Conservation (phyloP, 108 stramenopile species). For the Skeletonema potamos region DNA sequence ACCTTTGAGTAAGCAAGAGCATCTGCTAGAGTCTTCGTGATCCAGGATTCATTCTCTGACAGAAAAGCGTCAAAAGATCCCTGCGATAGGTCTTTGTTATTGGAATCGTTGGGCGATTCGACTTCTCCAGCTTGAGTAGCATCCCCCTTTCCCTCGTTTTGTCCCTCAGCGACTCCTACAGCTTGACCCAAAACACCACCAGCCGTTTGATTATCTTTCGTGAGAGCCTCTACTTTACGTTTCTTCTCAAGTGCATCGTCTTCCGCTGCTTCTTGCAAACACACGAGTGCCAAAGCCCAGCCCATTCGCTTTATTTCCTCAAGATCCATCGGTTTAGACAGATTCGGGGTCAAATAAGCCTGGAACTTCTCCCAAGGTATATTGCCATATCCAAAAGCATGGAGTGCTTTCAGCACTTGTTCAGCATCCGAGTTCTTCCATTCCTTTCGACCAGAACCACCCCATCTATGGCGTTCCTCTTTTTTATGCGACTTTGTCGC, state of each 20-base stretch:
- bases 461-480: slow-evolving; percentile 39
- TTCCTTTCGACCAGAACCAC: slow-evolving; percentile 56
- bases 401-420: slow-evolving; percentile 47
- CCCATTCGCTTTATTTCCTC: slow-evolving; percentile 72
- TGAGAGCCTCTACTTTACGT: slow-evolving; percentile 38
- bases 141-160: not conserved
- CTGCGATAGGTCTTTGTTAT: slow-evolving; percentile 12
- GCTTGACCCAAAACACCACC: slow-evolving; percentile 39
- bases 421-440: slow-evolving; percentile 59
- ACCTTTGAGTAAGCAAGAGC: slow-evolving; percentile 47
- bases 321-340: slow-evolving; percentile 34
- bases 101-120: slow-evolving; percentile 19
- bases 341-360: slow-evolving; percentile 2
- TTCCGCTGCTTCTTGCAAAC: slow-evolving; percentile 62
- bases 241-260: slow-evolving; percentile 41
- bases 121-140: slow-evolving; percentile 14
- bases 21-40: slow-evolving; percentile 42
- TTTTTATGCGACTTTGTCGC: slow-evolving; percentile 31
- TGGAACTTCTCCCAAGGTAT: slow-evolving; percentile 53
- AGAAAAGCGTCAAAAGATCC: slow-evolving; percentile 27
- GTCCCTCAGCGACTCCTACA: slow-evolving; percentile 6
- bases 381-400: slow-evolving; percentile 61
- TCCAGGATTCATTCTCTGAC: slow-evolving; percentile 46
- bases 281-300: slow-evolving; percentile 63
- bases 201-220: slow-evolving; percentile 37